Evolutionary conservation across 441 rosid genomes (phyloP), one percentile per base, ranked within the genome.

Genomic region (Populus hybrid): DNA sequence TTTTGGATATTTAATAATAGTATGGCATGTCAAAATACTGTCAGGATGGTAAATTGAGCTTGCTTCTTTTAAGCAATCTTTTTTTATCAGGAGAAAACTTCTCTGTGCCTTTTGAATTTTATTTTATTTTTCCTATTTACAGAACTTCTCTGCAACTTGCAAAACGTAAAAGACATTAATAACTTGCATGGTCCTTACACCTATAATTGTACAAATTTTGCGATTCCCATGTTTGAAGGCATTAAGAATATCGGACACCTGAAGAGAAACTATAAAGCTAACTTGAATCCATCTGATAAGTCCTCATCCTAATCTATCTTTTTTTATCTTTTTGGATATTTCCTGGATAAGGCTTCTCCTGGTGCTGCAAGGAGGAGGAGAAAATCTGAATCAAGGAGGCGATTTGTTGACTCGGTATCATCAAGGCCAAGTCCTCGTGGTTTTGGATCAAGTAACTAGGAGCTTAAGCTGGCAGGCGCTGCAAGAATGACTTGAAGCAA

Each of bases 331-430:
- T 40, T 40, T 10, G 50, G 29, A 23, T 71, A 35, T 74, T 9
- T 64, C 70, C 65, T 66, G 78, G 56, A 10, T 23, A 72, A 94
- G 99, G 97, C 93, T 79, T 95, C 97, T 84, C 92, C 97, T 65
- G 97, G 98, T 71, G 90, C 97, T 21, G 98, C 97, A 9, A 90
- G 95, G 83, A 90, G 97, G 84, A 94, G 83, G 88, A 90, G 89
- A 74, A 92, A 74, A 82, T 80, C 92, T 1, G 94, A 86, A 36
- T 90, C 89, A 20, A 92, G 92, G 82, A 89, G 81, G 86, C 86
- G 83, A 75, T 91, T 93, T 71, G 88, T 83, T 45, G 92, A 87
- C 72, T 82, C 92, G 1, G 76, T 88, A 63, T 83, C 97, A 9
- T 69, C 87, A 20, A 89, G 89, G 78, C 94, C 98, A 20, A 83